A percentile compares a stretch with the other conserved stretches of the same genome.
These are phyloP conservation scores for Dendrobium officinale DNA, from an alignment of 106 monocot genomes.

Conservation along the genomic window DNA sequence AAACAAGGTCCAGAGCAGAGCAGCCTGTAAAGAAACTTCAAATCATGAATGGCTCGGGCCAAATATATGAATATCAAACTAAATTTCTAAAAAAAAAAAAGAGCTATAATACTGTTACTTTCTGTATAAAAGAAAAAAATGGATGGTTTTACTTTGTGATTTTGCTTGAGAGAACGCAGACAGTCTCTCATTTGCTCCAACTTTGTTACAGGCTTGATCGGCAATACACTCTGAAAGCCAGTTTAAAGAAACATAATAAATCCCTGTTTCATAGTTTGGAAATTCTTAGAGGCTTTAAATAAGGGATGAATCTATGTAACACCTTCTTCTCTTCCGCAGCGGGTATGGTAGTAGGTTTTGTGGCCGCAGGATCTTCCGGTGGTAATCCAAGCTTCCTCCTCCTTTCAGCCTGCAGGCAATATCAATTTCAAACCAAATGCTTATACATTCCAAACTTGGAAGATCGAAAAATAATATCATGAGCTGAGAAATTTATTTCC, in stretches of 20 bases:
- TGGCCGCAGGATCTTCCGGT: conserved; percentile 52
- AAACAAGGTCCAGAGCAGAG: too few relatives aligned
- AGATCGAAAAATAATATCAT: too few relatives aligned
- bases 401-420: conserved; percentile 67
- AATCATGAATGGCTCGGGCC: too few relatives aligned
- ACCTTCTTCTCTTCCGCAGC: conserved; percentile 51
- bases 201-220: conserved; percentile 77
- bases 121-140: background rate
- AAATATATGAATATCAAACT: too few relatives aligned
- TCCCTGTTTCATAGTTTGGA: background rate
- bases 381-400: conserved; percentile 84
- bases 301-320: background rate
- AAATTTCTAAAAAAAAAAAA: too few relatives aligned
- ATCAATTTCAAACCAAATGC: background rate
- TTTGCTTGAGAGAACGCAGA: conserved; percentile 79
- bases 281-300: background rate
- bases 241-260: background rate
- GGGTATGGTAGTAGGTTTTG: conserved; percentile 42
- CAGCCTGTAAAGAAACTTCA: too few relatives aligned
- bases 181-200: conserved; percentile 90
- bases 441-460: background rate
- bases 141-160: conserved; percentile 44
- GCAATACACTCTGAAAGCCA: conserved; percentile 52
- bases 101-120: background rate
- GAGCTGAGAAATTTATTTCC: too few relatives aligned